Base-by-base conservation (phyloP, 306 rosid genomes). In the Alnus glutinosa region DNA sequence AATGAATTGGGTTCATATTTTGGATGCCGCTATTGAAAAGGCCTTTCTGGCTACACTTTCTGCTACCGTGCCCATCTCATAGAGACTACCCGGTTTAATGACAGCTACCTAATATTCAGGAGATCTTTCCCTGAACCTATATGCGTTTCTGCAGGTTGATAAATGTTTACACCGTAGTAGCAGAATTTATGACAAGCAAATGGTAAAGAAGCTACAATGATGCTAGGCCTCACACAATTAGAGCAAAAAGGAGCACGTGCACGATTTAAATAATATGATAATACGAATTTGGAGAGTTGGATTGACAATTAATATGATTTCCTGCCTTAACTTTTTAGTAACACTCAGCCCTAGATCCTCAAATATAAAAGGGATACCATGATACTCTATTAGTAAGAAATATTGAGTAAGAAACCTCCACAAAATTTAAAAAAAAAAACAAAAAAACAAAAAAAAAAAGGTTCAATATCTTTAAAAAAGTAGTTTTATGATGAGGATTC, bases 171-270 rank as follows among this genome's bases (percentile, higher is more conserved):
- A 42, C 49, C 72, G 18, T n/a, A 44, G 51, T 9, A 39, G 50
- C 51, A 42, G 72, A 68, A 68, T 68, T 18, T 68, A 42, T n/a
- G 32, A 64, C 23, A 37, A 64, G 70, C 70, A 36, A 16, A 64
- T 34, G 48, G 70, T 64, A 64, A 36, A 28, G 70, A 64, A 64
- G 70, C 15, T 15, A 16, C 11, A 37, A 64, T 4, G 23, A 64
- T 64, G 48, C 28, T 14, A 36, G 70, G 18, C 48, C 47, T 34
- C 70, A 64, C 46, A 1, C 66, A 1, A 16, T 64, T 15, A 37
- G 36, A 12, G 47, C 70, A 9, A 64, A 34, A 9, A 58, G 37
- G 15, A 64, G 10, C 13, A 64, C 36, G 47, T 7, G 48, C 70
- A 15, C 70, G 34, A 64, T 14, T 37, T 39, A 32, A 34, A 34